Base-by-base conservation (phyloP, 306 rosid genomes). In the Acacia acuminata region DNA sequence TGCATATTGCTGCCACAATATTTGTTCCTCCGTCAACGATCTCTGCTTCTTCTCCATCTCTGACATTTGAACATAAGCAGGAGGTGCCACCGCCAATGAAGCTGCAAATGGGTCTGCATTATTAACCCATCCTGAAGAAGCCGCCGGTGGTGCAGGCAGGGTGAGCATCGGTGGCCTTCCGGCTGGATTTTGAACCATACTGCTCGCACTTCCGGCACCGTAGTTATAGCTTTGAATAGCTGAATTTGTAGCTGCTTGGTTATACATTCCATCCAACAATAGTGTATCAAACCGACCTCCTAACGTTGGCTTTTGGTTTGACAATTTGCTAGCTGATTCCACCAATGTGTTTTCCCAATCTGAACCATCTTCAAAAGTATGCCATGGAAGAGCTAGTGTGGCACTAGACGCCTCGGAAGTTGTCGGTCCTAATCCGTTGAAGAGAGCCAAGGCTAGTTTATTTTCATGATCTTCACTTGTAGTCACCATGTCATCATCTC, bases 1-100 rank as follows among this genome's bases (percentile, higher is more conserved):
- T 72, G 87, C 88, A 79, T 89, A 96, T 78, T 92, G 98, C 73
- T 94, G 98, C 99, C 99, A 96, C 94, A 96, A 86, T 42, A 85
- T 9, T 19, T 96, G 96, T 77, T 96, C 99, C 66, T 91, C 97
- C 84, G 79, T 34, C 82, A 96, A 56, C 25, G 91, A 56, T 85
- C 83, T 94, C 79, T 94, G 98, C 79, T 88, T 96, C 72, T 24
- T 90, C 85, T 92, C 94, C 80, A 96, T 82, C 82, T 96, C 98
- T 19, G 98, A 85, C 94, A 96, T 94, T 84, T 96, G 99, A 70
- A 96, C 94, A 15, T 90, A 96, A 0, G 94, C 3, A 0, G 98
- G 98, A 6, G 99, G 94, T 1, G 98, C 91, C 81, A 96, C 93
- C 0, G 50, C 61, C 75, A 88, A 5, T 30, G 99, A 96, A 0